Evolutionary conservation across 2,329 filamentous ascomycete genomes (phyloP).

Genomic region (Amphichorda felina): DNA sequence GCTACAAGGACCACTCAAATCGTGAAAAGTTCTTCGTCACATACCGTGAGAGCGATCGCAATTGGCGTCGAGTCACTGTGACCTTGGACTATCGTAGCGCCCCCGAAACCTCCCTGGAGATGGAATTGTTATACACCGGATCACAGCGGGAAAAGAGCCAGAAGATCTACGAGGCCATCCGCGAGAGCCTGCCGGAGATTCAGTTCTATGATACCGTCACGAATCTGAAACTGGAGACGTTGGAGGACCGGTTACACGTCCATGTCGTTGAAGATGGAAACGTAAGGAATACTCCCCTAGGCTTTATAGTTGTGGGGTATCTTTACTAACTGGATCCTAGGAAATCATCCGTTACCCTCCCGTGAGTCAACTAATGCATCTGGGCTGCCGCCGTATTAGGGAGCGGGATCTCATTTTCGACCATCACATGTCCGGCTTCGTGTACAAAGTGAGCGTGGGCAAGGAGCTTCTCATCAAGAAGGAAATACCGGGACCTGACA

Average conservation of each 20-base stretch:
- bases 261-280: constrained; percentile 97
- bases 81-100: constrained; percentile 86
- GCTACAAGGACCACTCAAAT: constrained; percentile 85
- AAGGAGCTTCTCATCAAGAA: constrained; percentile 79
- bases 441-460: constrained; percentile 76
- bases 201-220: constrained; percentile 95
- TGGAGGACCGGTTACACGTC: constrained; percentile 78
- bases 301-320: background rate
- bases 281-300: constrained; percentile 27
- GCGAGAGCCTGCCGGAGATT: constrained; percentile 83
- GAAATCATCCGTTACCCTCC: constrained; percentile 86
- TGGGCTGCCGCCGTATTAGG: constrained; percentile 50
- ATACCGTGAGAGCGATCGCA: constrained; percentile 66
- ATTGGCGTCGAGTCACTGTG: constrained; percentile 82
- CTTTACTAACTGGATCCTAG: constrained; percentile 15
- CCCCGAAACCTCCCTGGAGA: constrained; percentile 70
- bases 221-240: constrained; percentile 86
- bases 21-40: constrained; percentile 98
- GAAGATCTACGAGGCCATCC: constrained; percentile 88
- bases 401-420: constrained; percentile 76
- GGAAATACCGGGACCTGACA: constrained; percentile 92
- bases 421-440: constrained; percentile 90
- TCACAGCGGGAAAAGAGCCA: constrained; percentile 88
- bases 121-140: constrained; percentile 63
- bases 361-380: constrained; percentile 59